Percentiles rank a stretch among this genome's conserved stretches.
phyloP scores from a whole-genome alignment of 225 moss, liverwort and hornwort species.

The Ulota crispa region DNA sequence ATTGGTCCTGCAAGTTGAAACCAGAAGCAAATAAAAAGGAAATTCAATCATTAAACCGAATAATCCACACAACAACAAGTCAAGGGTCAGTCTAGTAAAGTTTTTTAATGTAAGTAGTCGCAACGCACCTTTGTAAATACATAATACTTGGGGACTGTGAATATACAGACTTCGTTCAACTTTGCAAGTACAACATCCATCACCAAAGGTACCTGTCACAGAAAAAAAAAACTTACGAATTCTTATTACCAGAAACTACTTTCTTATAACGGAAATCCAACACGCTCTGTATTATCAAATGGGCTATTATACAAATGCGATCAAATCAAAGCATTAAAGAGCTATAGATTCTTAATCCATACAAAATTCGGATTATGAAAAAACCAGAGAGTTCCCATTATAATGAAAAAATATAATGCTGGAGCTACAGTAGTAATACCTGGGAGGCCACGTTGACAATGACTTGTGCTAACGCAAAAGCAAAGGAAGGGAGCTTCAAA shows the following conservation, averaged over 20 bases:
- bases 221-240: not conserved
- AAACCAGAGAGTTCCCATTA: not conserved
- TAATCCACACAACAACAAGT: not conserved
- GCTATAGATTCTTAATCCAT: not conserved
- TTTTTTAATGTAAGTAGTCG: not conserved
- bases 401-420: not conserved
- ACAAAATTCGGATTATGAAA: not conserved
- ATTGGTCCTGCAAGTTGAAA: slow-evolving; percentile 58
- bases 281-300: not conserved
- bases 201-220: slow-evolving; percentile 72
- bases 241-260: slow-evolving; percentile 9
- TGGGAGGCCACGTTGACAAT: slow-evolving; percentile 88
- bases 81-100: not conserved
- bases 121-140: slow-evolving; percentile 74
- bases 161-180: slow-evolving; percentile 88
- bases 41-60: not conserved
- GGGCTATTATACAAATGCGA: not conserved
- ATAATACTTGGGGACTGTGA: slow-evolving; percentile 86
- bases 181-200: slow-evolving; percentile 91
- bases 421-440: slow-evolving; percentile 35
- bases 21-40: slow-evolving; percentile 4
- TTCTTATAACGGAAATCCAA: not conserved
- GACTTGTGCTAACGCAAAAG: slow-evolving; percentile 87
- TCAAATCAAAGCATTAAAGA: not conserved
- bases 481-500: slow-evolving; percentile 77